Evolutionary conservation across 2,329 filamentous ascomycete genomes (phyloP).

Genomic region (Hypoxylon sp.): DNA sequence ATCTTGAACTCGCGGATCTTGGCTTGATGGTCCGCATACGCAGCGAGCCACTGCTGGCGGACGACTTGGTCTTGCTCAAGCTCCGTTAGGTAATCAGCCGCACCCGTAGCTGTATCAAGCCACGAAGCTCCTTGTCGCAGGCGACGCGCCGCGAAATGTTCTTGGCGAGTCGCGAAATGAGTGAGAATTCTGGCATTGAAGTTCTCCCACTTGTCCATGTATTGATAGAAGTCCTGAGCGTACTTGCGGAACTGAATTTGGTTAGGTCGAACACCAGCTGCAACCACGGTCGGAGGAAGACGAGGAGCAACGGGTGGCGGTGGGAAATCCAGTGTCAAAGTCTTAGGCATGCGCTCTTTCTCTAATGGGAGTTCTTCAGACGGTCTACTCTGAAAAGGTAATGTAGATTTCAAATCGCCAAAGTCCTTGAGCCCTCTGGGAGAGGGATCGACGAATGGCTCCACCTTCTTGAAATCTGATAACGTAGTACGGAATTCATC

Average conservation of each 20-base stretch:
- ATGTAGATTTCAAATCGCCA: slow-evolving; percentile 66
- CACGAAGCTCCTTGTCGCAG: slow-evolving; percentile 61
- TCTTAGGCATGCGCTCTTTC: slow-evolving; percentile 53
- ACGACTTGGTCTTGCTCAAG: slow-evolving; percentile 75
- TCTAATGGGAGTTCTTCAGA: slow-evolving; percentile 57
- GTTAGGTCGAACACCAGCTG: slow-evolving; percentile 61
- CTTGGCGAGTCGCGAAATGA: slow-evolving; percentile 68
- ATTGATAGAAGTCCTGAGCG: slow-evolving; percentile 65
- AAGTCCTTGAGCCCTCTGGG: slow-evolving; percentile 66
- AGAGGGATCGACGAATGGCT: slow-evolving; percentile 63
- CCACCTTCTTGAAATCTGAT: slow-evolving; percentile 67
- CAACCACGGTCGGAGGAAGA: slow-evolving; percentile 59
- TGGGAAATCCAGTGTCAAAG: slow-evolving; percentile 61
- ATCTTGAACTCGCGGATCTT: slow-evolving; percentile 70
- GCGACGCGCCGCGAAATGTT: slow-evolving; percentile 57
- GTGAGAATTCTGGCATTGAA: slow-evolving; percentile 68
- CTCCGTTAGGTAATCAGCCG: slow-evolving; percentile 68
- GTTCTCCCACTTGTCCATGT: slow-evolving; percentile 64
- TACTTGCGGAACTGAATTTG: slow-evolving; percentile 64
- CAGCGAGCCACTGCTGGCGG: slow-evolving; percentile 70
- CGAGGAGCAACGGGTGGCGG: slow-evolving; percentile 63
- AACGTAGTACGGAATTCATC: slow-evolving; percentile 69
- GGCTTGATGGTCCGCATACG: slow-evolving; percentile 70
- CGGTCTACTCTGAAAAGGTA: slow-evolving; percentile 69
- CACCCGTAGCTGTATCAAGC: slow-evolving; percentile 53